Conservation (phyloP, 306 rosid genomes). For the Lathyrus aphaca region DNA sequence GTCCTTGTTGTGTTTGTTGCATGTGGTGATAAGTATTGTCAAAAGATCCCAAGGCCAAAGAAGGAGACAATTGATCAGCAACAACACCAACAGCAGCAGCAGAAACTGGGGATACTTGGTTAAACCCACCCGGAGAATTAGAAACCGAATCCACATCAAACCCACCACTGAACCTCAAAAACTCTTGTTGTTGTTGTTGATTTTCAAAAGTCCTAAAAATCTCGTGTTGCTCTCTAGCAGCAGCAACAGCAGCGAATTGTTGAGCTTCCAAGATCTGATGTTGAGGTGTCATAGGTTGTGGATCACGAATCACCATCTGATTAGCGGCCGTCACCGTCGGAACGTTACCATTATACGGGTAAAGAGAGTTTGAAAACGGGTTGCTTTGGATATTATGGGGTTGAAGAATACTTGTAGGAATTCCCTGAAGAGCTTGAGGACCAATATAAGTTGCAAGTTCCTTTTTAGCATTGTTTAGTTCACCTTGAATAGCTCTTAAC, state of each 20-base stretch:
- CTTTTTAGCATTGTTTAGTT: slow-evolving; percentile 64
- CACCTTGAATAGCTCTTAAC: slow-evolving; percentile 58
- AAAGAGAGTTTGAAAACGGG: slow-evolving; percentile 38
- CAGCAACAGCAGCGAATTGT: slow-evolving; percentile 64
- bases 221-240: slow-evolving; percentile 74
- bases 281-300: slow-evolving; percentile 40
- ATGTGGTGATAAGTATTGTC: slow-evolving; percentile 61
- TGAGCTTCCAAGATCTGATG: slow-evolving; percentile 72
- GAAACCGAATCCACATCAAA: slow-evolving; percentile 60
- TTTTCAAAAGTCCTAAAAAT: slow-evolving; percentile 59
- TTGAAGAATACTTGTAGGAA: slow-evolving; percentile 40
- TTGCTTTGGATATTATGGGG: slow-evolving; percentile 47
- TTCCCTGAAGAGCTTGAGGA: slow-evolving; percentile 61
- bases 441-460: slow-evolving; percentile 80
- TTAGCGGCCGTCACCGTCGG: slow-evolving; percentile 38
- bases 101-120: slow-evolving; percentile 44
- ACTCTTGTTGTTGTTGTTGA: slow-evolving; percentile 55
- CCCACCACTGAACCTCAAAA: slow-evolving; percentile 60
- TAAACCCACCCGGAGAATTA: slow-evolving; percentile 50
- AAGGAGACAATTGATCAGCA: slow-evolving; percentile 54
- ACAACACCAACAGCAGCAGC: slow-evolving; percentile 1
- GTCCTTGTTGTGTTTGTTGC: slow-evolving; percentile 52
- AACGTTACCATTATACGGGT: slow-evolving; percentile 49
- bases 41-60: slow-evolving; percentile 71
- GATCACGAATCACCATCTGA: slow-evolving; percentile 59